These are phyloP conservation scores for Sphaerostilbella broomeana DNA, from an alignment of 2,329 filamentous ascomycete genomes.

Conservation along the genomic window DNA sequence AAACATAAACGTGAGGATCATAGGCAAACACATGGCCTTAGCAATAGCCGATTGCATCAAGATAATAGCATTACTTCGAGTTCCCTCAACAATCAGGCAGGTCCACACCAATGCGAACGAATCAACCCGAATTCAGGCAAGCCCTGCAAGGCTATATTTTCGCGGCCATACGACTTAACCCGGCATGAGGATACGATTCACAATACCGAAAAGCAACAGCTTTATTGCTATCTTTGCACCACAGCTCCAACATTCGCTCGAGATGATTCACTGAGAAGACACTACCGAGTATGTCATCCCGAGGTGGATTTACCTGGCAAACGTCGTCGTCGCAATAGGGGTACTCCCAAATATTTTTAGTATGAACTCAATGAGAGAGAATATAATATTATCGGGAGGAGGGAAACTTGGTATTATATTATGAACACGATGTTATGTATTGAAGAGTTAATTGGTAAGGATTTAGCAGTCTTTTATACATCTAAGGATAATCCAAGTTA, in stretches of 20 bases:
- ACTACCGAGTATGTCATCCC: constrained; percentile 91
- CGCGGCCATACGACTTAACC: constrained; percentile 90
- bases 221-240: constrained; percentile 84
- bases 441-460: no score
- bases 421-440: no score
- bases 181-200: constrained; percentile 97
- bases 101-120: constrained; percentile 86
- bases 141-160: constrained; percentile 90
- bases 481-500: no score
- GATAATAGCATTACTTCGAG: constrained; percentile 41
- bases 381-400: no score
- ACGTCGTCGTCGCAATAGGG: constrained; percentile 31
- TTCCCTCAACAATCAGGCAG: constrained; percentile 77
- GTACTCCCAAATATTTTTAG: no score
- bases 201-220: constrained; percentile 89
- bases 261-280: constrained; percentile 86
- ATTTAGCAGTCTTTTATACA: no score
- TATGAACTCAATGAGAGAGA: no score
- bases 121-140: constrained; percentile 94
- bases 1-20: constrained; percentile 95
- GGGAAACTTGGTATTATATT: no score
- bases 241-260: constrained; percentile 97
- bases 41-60: constrained; percentile 19
- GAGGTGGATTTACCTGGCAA: constrained; percentile 76
- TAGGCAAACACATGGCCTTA: constrained; percentile 57